Base-by-base conservation (phyloP, 2,329 filamentous ascomycete genomes). In the Fusarium concolor region DNA sequence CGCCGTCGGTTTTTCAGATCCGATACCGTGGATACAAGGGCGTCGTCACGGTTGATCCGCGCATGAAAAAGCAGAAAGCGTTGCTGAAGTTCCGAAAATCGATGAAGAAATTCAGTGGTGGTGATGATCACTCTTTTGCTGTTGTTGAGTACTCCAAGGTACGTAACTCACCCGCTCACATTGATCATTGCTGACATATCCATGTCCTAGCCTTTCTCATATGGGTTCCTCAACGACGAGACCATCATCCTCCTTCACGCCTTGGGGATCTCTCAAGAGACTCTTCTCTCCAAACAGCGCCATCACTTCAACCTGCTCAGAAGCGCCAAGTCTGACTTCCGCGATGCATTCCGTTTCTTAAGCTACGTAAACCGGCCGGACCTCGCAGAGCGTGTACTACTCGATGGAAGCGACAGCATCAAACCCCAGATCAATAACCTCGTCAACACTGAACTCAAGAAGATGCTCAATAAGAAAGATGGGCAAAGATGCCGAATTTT, bases 41-140 rank as follows among this genome's bases (percentile, higher is more conserved):
- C 0, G 56, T 60, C 0, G 56, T 60, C 1, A 60, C 56, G 2
- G 35, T 58, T 7, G 53, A 60, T 6, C 29, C 42, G 3, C 53
- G 53, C 9, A 60, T 60, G 56, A 22, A 14, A n/a, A 50, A 43
- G 1, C 10, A 60, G 1, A 58, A 58, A 0, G 24, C 35, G 1
- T 8, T 24, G 1, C 9, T 60, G 1, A 60, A 58, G 17, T 1
- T 60, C 11, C 53, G 56, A 4, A 58, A 60, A 4, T 60, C 53
- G 6, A 60, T 60, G 56, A 60, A 60, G 7, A 60, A 60, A 18
- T 60, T 60, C 2, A 58, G 8, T 2, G 56, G 53, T 0, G 56
- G 56, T 3, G 18, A 58, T 2, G 35, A 60, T 5, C 4, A 49
- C 6, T 60, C 53, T 1, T 60, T 60, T 6, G 56, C 53, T 15